Evolutionary conservation across 495 filamentous ascomycete genomes (phyloP).

Genomic region (Penicillium bialowiezense): DNA sequence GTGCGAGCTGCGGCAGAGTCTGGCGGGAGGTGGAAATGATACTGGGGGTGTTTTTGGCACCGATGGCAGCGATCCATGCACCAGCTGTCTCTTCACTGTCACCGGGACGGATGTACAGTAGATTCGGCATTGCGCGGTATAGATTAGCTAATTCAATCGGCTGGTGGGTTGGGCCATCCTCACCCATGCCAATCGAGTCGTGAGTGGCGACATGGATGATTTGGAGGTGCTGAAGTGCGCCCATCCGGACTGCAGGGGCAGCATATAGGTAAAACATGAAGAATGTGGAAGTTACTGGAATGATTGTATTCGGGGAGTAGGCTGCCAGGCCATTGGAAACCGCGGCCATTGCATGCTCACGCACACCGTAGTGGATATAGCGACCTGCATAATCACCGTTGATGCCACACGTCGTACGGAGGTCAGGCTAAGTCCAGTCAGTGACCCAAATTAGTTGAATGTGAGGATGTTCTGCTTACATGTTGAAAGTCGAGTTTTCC

Average conservation of each 20-base stretch:
- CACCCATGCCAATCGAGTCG: constrained; percentile 57
- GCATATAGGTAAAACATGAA: constrained; percentile 65
- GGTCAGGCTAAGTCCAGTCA: constrained; percentile 30
- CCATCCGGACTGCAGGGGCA: constrained; percentile 58
- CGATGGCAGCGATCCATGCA: constrained; percentile 50
- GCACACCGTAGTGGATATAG: constrained; percentile 53
- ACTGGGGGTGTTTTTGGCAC: constrained; percentile 38
- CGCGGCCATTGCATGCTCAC: constrained; percentile 53
- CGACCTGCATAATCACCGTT: constrained; percentile 50
- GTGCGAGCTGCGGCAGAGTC: constrained; percentile 36
- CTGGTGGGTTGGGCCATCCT: constrained; percentile 62
- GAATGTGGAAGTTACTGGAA: constrained; percentile 53
- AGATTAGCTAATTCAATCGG: constrained; percentile 55
- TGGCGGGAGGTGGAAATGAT: constrained; percentile 53
- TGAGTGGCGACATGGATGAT: constrained; percentile 60
- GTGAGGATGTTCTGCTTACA: constrained; percentile 23
- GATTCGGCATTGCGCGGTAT: constrained; percentile 60
- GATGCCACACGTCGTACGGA: constrained; percentile 43
- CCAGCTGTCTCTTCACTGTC: constrained; percentile 57
- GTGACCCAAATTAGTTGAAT: neutral
- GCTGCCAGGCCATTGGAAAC: constrained; percentile 55
- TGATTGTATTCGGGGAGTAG: constrained; percentile 45
- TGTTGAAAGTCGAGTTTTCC: constrained; percentile 53
- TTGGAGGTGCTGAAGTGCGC: constrained; percentile 54
- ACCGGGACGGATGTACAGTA: constrained; percentile 55